Evolutionary conservation across 495 filamentous ascomycete genomes (phyloP).

Genomic region (Talaromyces proteolyticus): DNA sequence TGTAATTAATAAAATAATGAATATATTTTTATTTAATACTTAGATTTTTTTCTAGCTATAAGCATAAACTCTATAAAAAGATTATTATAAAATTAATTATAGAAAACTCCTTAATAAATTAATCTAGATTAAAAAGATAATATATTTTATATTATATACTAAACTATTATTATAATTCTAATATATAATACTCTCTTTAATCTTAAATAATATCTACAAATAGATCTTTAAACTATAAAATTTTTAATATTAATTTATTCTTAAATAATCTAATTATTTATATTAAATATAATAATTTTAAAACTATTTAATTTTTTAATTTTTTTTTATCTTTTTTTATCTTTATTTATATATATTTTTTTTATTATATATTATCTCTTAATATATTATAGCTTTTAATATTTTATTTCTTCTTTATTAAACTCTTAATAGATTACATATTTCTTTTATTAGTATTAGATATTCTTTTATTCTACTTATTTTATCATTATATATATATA

Average conservation of each 20-base stretch:
- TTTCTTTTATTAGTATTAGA: no score
- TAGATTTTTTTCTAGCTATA: neutral
- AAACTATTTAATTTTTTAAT: no score
- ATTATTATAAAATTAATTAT: neutral
- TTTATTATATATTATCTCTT: constrained; percentile 11
- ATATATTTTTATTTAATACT: neutral
- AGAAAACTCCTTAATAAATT: neutral
- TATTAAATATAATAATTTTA: no score
- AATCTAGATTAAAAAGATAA: neutral
- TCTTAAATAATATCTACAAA: neutral
- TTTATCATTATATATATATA: constrained; percentile 10
- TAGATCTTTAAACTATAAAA: neutral
- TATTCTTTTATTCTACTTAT: constrained; percentile 13
- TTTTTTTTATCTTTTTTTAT: no score
- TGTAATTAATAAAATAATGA: neutral
- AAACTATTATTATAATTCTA: neutral
- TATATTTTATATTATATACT: neutral
- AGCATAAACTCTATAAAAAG: neutral
- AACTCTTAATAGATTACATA: no score
- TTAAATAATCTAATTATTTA: neutral
- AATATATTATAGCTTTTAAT: no score
- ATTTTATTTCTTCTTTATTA: no score
- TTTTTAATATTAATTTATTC: neutral
- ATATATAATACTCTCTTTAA: neutral
- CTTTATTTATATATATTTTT: no score